These are phyloP conservation scores for Carex cristatella DNA, from an alignment of 176 grass and related monocot species.

Conservation along the genomic window DNA sequence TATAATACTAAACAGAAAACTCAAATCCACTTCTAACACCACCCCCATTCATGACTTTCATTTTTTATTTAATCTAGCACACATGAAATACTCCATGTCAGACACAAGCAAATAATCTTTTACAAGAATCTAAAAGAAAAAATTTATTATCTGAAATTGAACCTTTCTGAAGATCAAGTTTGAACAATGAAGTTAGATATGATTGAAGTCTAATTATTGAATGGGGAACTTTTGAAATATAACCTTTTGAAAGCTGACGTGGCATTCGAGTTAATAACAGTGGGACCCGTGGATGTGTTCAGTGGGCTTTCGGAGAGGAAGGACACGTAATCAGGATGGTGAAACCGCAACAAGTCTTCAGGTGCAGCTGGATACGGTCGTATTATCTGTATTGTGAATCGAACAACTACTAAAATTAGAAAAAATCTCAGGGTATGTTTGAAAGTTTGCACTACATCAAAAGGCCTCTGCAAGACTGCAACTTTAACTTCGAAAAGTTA, in stretches of 20 bases:
- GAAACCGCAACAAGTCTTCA: constrained; percentile 73
- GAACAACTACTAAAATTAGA: neutral
- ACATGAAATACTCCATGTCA: neutral
- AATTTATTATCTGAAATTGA: neutral
- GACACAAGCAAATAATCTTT: neutral
- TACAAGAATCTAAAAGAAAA: neutral
- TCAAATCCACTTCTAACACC: neutral
- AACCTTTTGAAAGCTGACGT: constrained; percentile 49
- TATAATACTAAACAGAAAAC: neutral
- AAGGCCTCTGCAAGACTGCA: neutral
- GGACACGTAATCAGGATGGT: constrained; percentile 67
- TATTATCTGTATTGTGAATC: constrained; percentile 6
- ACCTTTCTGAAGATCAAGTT: neutral
- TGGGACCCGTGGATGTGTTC: constrained; percentile 7
- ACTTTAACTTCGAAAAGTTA: neutral
- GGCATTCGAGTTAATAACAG: constrained; percentile 18
- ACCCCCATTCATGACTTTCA: neutral
- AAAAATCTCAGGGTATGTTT: neutral
- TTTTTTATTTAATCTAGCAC: neutral
- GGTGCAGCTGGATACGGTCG: constrained; percentile 38
- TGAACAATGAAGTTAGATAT: neutral
- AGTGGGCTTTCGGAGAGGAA: constrained; percentile 58
- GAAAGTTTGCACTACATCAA: neutral
- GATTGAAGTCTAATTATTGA: neutral
- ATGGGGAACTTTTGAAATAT: too few species aligned